Evolutionary conservation across 495 filamentous ascomycete genomes (phyloP).

Genomic region (Xylaria telfairii): DNA sequence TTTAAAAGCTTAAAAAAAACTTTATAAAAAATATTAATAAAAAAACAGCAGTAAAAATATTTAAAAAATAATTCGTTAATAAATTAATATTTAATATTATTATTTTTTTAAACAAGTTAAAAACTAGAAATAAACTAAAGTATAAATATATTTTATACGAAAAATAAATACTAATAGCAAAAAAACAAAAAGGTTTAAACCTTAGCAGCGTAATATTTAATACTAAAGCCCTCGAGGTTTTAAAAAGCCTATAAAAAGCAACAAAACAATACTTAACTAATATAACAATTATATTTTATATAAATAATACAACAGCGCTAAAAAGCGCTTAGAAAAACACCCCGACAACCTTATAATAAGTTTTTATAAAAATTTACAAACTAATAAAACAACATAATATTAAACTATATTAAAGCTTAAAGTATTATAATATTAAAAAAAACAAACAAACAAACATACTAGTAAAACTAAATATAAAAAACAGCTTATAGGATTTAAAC

Average conservation of each 20-base stretch:
- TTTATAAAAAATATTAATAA: too few relatives aligned
- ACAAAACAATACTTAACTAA: background rate
- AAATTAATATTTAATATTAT: too few relatives aligned
- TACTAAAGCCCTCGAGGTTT: background rate
- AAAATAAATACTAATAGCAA: slow-evolving; percentile 22
- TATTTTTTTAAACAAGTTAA: too few relatives aligned
- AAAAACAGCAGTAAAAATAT: too few relatives aligned
- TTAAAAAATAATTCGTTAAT: too few relatives aligned
- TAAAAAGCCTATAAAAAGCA: background rate
- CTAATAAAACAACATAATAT: slow-evolving; percentile 25
- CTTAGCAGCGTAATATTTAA: background rate
- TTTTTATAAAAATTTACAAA: slow-evolving; percentile 32
- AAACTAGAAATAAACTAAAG: too few relatives aligned
- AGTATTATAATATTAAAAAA: slow-evolving; percentile 25
- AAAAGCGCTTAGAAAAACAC: slow-evolving; percentile 25
- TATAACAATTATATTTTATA: background rate
- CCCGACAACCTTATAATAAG: slow-evolving; percentile 28
- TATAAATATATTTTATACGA: too few relatives aligned
- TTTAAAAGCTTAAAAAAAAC: too few relatives aligned
- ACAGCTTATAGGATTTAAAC: background rate
- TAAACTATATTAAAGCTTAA: slow-evolving; percentile 28
- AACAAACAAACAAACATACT: slow-evolving; percentile 14
- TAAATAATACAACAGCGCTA: slow-evolving; percentile 22
- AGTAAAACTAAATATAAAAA: background rate
- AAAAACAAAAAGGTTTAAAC: background rate